Conservation (phyloP, 2,329 filamentous ascomycete species). For the Epichloe sibirici region DNA sequence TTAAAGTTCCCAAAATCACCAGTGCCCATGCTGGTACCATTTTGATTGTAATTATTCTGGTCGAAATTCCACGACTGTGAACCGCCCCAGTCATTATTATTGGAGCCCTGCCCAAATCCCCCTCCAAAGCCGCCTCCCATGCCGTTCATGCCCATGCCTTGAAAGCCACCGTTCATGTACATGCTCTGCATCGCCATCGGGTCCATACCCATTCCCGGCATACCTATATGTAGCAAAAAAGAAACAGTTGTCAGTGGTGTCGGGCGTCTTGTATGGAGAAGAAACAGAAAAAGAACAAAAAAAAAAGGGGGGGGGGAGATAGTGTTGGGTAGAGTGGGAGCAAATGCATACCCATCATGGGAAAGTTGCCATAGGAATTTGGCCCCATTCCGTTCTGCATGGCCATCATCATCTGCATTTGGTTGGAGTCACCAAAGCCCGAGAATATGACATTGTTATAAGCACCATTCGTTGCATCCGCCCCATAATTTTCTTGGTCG, state of each 20-base stretch:
- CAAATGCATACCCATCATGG: conserved; percentile 72
- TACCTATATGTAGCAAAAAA: conserved; percentile 38
- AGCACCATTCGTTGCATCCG: conserved; percentile 29
- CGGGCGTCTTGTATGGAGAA: neutral
- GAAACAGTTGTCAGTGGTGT: conserved; percentile 6
- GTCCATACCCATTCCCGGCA: conserved; percentile 80
- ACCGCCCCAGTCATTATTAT: conserved; percentile 71
- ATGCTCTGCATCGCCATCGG: conserved; percentile 62
- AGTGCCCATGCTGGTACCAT: conserved; percentile 67
- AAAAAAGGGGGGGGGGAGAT: neutral
- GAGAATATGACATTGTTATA: conserved; percentile 47
- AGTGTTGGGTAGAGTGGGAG: neutral
- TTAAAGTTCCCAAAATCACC: conserved; percentile 73
- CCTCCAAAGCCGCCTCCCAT: conserved; percentile 61
- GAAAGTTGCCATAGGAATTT: conserved; percentile 44
- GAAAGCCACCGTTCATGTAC: conserved; percentile 69
- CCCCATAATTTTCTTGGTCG: conserved; percentile 21
- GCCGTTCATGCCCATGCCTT: conserved; percentile 65
- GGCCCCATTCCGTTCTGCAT: conserved; percentile 57
- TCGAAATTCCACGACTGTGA: conserved; percentile 74
- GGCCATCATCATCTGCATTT: conserved; percentile 73
- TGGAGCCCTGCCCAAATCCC: conserved; percentile 49
- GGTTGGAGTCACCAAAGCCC: conserved; percentile 54
- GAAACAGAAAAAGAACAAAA: neutral
- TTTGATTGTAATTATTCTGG: conserved; percentile 85